phyloP scores from a whole-genome alignment of 805 yeast species.

The Wickerhamomyces pijperi region DNA sequence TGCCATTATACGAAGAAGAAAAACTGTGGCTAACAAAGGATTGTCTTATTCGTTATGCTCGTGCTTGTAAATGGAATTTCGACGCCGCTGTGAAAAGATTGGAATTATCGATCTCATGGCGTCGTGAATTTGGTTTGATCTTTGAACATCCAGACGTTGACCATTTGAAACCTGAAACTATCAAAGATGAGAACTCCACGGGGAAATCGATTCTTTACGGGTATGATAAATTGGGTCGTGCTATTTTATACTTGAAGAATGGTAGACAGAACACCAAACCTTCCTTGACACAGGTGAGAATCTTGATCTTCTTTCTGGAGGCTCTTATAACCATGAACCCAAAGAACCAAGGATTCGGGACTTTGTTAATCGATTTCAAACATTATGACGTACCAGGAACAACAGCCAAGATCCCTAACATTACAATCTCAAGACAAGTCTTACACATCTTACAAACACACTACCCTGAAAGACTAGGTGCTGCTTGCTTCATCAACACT shows the following conservation, averaged over 20 bases:
- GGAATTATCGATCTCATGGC: constrained; percentile 73
- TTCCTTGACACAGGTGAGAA: constrained; percentile 82
- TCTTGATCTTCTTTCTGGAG: constrained; percentile 82
- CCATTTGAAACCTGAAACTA: constrained; percentile 39
- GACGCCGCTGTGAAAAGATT: constrained; percentile 66
- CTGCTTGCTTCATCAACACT: constrained; percentile 79
- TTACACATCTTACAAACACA: constrained; percentile 88
- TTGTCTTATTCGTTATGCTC: constrained; percentile 74
- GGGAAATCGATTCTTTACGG: constrained; percentile 90
- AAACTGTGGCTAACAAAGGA: constrained; percentile 89
- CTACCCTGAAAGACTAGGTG: constrained; percentile 92
- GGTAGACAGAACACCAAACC: constrained; percentile 92
- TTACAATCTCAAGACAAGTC: constrained; percentile 80
- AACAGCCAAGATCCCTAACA: constrained; percentile 65
- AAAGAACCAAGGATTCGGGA: constrained; percentile 84
- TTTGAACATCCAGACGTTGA: constrained; percentile 28
- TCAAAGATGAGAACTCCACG: constrained; percentile 64
- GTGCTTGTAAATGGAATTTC: constrained; percentile 88
- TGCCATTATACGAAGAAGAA: constrained; percentile 45
- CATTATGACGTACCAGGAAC: constrained; percentile 36
- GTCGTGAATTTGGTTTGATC: constrained; percentile 77
- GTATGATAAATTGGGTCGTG: constrained; percentile 70
- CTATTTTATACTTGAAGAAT: constrained; percentile 82
- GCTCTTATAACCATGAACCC: constrained; percentile 90
- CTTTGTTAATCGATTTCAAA: constrained; percentile 83